phyloP scores from a whole-genome alignment of 345 rosid species.

The Eutrema japonicum region DNA sequence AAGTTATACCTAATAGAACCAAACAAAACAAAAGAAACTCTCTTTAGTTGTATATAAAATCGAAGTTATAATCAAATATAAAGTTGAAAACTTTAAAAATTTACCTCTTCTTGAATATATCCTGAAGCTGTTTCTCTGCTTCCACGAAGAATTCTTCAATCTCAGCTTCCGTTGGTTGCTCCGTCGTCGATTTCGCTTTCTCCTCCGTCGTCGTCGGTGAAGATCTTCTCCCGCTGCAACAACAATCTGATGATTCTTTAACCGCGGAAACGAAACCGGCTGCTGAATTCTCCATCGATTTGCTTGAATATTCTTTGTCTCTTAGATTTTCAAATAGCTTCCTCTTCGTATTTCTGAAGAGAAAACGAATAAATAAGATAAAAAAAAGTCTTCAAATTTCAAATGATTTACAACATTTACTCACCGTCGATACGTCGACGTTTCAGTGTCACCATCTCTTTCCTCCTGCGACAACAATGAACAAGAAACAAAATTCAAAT shows the following conservation, averaged over 20 bases:
- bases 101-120: constrained; percentile 62
- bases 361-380: not conserved
- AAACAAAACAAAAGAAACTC: not conserved
- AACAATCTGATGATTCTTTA: constrained; percentile 44
- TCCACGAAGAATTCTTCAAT: constrained; percentile 70
- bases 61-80: not conserved
- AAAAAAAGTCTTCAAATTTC: constrained; percentile 36
- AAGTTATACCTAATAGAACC: constrained; percentile 59
- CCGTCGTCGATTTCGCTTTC: constrained; percentile 38
- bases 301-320: constrained; percentile 24
- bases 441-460: constrained; percentile 54
- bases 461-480: constrained; percentile 47
- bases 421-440: constrained; percentile 50
- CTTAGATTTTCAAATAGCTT: constrained; percentile 47
- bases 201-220: constrained; percentile 1
- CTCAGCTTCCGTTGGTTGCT: constrained; percentile 56
- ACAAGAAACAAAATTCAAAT: not conserved
- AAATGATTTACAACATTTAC: constrained; percentile 22
- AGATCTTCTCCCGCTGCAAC: constrained; percentile 46
- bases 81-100: not conserved
- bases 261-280: not conserved
- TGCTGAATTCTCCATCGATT: constrained; percentile 26
- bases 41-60: not conserved
- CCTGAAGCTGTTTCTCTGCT: constrained; percentile 55
- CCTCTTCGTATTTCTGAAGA: constrained; percentile 36